These are phyloP conservation scores for Oryza australiensis DNA, from an alignment of 176 grass and related monocot genomes.

Conservation along the genomic window DNA sequence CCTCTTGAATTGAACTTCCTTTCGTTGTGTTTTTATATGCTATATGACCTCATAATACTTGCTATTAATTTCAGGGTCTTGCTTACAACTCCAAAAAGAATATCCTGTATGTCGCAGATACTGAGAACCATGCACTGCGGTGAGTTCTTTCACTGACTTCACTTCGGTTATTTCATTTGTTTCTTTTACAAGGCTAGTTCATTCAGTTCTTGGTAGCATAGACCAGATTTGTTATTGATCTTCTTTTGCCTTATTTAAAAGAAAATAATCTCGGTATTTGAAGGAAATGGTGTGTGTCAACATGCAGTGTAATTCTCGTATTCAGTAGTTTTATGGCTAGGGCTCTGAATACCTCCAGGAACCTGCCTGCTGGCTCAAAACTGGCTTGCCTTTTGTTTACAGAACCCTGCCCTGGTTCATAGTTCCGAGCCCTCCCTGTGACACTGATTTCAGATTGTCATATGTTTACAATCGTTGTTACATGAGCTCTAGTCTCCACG, in stretches of 20 bases:
- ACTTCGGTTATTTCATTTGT: conserved; percentile 18
- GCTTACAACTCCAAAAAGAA: conserved; percentile 91
- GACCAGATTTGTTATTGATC: neutral
- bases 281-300: neutral
- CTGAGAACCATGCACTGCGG: conserved; percentile 95
- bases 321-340: neutral
- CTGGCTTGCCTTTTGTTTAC: neutral
- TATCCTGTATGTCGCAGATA: conserved; percentile 94
- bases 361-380: neutral
- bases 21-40: conserved; percentile 1
- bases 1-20: conserved; percentile 7
- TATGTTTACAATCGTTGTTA: neutral
- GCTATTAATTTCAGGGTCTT: conserved; percentile 72
- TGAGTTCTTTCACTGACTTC: conserved; percentile 39
- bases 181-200: neutral
- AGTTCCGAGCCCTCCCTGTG: neutral
- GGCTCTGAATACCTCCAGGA: neutral
- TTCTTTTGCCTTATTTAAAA: conserved; percentile 1
- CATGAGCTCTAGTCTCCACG: neutral
- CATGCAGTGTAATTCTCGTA: conserved; percentile 7
- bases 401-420: neutral
- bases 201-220: conserved; percentile 32
- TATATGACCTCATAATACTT: conserved; percentile 7
- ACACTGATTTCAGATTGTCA: neutral
- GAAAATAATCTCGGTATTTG: neutral